phyloP scores from a whole-genome alignment of 1,284 basidiomycete species.

The Quambalaria eucalypti region DNA sequence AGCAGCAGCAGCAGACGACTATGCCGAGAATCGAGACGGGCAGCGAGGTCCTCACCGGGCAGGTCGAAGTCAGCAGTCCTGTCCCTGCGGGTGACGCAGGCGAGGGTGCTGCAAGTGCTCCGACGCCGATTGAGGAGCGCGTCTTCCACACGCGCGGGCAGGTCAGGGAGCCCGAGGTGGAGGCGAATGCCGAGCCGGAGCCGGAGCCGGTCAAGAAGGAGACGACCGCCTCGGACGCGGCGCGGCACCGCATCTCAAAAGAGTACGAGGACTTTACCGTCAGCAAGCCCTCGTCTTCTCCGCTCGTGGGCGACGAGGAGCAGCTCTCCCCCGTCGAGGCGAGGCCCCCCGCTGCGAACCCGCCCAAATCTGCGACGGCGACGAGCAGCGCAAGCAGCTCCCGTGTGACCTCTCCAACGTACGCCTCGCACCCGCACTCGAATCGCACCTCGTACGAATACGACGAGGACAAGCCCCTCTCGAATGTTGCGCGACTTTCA shows the following conservation, averaged over 20 bases:
- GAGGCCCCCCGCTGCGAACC: not conserved
- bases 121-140: not conserved
- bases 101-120: not conserved
- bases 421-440: not conserved
- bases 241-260: too few species aligned
- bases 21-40: not conserved
- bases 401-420: too few species aligned
- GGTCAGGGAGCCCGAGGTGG: too few species aligned
- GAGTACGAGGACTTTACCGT: too few species aligned
- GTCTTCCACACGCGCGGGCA: not conserved
- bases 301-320: not conserved
- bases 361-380: not conserved
- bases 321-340: not conserved
- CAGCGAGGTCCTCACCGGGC: not conserved
- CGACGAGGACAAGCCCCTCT: constrained; percentile 16
- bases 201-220: too few species aligned
- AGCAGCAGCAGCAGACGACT: not conserved
- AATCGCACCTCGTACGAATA: not conserved
- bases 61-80: not conserved
- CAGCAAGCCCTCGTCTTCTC: not conserved
- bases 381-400: not conserved
- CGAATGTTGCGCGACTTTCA: constrained; percentile 28
- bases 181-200: too few species aligned
- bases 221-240: too few species aligned
- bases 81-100: not conserved